Conservation (phyloP, 805 yeast genomes). For the Jamesozyma jinghongensis region DNA sequence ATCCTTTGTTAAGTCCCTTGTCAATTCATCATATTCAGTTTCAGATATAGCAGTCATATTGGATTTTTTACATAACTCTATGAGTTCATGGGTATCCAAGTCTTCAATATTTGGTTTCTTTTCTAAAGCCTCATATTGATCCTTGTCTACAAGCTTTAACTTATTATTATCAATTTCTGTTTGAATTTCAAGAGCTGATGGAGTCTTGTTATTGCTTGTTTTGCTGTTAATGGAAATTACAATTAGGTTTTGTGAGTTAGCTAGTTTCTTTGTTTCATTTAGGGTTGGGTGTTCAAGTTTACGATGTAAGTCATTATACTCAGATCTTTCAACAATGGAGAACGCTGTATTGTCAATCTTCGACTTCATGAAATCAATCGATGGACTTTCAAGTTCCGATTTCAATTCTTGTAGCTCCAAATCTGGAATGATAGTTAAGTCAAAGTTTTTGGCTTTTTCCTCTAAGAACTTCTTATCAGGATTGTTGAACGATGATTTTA, state of each 20-base stretch:
- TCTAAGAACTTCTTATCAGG: neutral
- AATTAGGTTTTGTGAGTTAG: neutral
- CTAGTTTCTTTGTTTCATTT: neutral
- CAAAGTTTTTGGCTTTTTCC: neutral
- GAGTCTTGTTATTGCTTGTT: too few species aligned
- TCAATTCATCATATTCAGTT: neutral
- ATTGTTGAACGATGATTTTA: neutral
- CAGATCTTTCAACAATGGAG: neutral
- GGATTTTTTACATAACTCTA: neutral
- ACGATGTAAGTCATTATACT: slow-evolving; percentile 1
- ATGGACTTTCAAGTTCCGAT: neutral
- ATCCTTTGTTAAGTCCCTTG: slow-evolving; percentile 21
- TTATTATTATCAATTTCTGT: neutral
- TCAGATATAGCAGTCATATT: neutral
- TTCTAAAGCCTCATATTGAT: neutral
- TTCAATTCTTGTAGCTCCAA: slow-evolving; percentile 3
- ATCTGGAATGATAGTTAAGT: slow-evolving; percentile 1
- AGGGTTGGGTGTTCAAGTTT: neutral
- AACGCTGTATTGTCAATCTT: neutral
- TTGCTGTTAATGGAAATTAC: neutral
- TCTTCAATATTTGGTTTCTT: neutral
- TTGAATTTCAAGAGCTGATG: neutral
- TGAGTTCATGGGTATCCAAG: neutral
- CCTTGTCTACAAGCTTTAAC: neutral
- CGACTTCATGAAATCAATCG: slow-evolving; percentile 1